A percentile compares a stretch with the other conserved stretches of the same genome.
phyloP scores from a whole-genome alignment of 2,329 filamentous ascomycete genomes.

The Ambrosiella cleistominuta region DNA sequence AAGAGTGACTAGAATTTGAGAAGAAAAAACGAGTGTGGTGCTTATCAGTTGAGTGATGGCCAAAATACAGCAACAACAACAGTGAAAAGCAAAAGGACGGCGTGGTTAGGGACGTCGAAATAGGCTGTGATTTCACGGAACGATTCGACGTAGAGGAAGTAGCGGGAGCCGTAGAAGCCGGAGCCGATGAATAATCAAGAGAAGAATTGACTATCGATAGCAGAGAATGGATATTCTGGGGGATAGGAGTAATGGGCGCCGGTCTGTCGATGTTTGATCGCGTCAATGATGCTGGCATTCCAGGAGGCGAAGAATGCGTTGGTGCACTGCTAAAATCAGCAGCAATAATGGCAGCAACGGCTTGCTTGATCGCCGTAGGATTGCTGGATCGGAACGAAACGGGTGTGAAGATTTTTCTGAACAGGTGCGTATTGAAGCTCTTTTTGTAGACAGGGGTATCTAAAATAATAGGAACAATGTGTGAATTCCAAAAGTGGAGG shows the following conservation, averaged over 20 bases:
- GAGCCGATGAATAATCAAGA: not conserved
- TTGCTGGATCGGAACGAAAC: not conserved
- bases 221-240: too few relatives aligned
- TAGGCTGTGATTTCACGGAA: not conserved
- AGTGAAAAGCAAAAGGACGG: not conserved
- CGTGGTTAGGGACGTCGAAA: not conserved
- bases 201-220: too few relatives aligned
- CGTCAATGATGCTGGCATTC: not conserved
- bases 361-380: not conserved
- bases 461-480: not conserved
- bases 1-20: conserved; percentile 10
- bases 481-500: not conserved
- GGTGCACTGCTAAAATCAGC: not conserved
- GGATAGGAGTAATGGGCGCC: too few relatives aligned
- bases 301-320: not conserved
- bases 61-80: conserved; percentile 1
- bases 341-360: not conserved
- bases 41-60: conserved; percentile 1
- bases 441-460: not conserved
- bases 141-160: not conserved
- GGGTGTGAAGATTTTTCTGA: not conserved
- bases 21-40: conserved; percentile 7
- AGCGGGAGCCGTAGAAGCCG: not conserved
- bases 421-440: not conserved
- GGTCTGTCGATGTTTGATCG: not conserved